Percentiles rank a stretch among this genome's conserved stretches.
These are phyloP conservation scores for Cordyceps tenuipes DNA, from an alignment of 2,329 filamentous ascomycete genomes.

Conservation along the genomic window DNA sequence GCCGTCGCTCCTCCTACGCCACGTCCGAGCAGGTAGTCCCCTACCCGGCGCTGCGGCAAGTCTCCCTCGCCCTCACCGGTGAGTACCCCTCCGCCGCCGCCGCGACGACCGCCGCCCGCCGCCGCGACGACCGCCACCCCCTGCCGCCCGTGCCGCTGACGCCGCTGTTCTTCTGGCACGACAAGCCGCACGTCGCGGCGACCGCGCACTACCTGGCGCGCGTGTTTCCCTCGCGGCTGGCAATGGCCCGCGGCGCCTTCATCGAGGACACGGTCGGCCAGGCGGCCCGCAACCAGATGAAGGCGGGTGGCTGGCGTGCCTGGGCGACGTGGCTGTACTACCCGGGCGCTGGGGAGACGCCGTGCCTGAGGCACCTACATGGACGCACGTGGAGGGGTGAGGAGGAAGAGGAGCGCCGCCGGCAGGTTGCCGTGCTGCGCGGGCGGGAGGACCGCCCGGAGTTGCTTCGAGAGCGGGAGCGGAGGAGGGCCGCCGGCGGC, in stretches of 20 bases:
- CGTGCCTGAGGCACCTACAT: slow-evolving; percentile 43
- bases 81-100: slow-evolving; percentile 23
- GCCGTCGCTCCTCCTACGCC: slow-evolving; percentile 44
- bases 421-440: not conserved
- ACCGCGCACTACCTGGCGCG: slow-evolving; percentile 40
- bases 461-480: not conserved
- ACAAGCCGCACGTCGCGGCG: slow-evolving; percentile 46
- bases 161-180: slow-evolving; percentile 51
- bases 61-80: slow-evolving; percentile 34
- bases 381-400: slow-evolving; percentile 37
- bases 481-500: not conserved
- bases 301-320: slow-evolving; percentile 39
- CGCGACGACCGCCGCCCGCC: not conserved
- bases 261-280: slow-evolving; percentile 51
- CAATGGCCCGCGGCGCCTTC: slow-evolving; percentile 43
- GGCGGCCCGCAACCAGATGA: slow-evolving; percentile 47
- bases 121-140: not conserved
- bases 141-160: slow-evolving; percentile 35
- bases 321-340: slow-evolving; percentile 51
- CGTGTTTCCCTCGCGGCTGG: slow-evolving; percentile 41
- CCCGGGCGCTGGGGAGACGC: slow-evolving; percentile 34
- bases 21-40: slow-evolving; percentile 35
- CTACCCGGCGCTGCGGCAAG: slow-evolving; percentile 32
- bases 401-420: slow-evolving; percentile 5
- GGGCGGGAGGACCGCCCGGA: not conserved